Evolutionary conservation across 1,284 basidiomycete genomes (phyloP), one percentile per base, ranked within the genome.

Genomic region (Dichomitus squalens): DNA sequence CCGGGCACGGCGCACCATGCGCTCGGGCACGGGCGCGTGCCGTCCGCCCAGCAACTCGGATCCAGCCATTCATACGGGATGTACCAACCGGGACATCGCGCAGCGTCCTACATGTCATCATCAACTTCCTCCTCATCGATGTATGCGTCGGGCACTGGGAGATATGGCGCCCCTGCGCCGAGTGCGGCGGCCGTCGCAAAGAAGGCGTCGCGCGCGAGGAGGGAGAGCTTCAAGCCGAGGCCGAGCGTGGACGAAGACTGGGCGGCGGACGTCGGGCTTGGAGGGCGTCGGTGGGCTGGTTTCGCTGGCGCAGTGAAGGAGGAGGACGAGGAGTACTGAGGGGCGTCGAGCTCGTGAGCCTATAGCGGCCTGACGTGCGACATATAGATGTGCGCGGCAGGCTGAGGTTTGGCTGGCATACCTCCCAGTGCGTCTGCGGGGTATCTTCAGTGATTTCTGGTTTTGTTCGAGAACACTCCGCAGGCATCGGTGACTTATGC

Each of bases 201-300:
- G 70, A 85, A 83, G 66, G 78, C 78, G 21, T 72, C 79, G 43
- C 72, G 81, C 43, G 76, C 79, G 31, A 69, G 77, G 59, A 77
- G 86, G 60, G 90, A 92, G 74, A 92, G 90, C 70, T 92, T 92
- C 71, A 87, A 83, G 68, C 90, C 90, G 8, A 76, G 90, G 41
- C 82, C 88, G 39, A 92, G 89, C 66, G 72, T 84, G 20, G 87
- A 90, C 63, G 75, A 70, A 44, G 57, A 63, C 43, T 66, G 67
- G 63, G 63, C 58, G 14, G 43, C 33, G 8, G 60, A 59, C 11
- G 54, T 57, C 2, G 64, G 57, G 2, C 33, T 63, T 23, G 55
- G 53, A 0, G 63, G 47, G 38, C 66, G 61, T 44, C 60, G 70
- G 49, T 72, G 67, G 59, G 71, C 68, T 2, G 71, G 72, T 14